These are phyloP conservation scores for Trichocomaceae sp. DNA, from an alignment of 2,329 filamentous ascomycete species.

Conservation along the genomic window DNA sequence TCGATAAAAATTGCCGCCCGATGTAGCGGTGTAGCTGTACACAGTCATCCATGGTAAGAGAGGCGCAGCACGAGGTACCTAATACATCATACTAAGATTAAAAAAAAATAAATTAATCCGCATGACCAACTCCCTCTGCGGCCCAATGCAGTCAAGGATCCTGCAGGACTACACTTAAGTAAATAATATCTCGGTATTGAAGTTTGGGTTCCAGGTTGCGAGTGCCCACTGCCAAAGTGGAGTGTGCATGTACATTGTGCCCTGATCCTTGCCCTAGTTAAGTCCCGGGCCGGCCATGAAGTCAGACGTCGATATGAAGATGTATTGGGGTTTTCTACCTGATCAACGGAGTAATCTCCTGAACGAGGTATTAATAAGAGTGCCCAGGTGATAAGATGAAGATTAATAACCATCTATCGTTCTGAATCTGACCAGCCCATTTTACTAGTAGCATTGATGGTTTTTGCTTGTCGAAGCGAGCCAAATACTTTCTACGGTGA, in stretches of 20 bases:
- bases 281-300: no score
- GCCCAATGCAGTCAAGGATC: slow-evolving; percentile 3
- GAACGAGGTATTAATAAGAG: neutral
- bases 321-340: neutral
- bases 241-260: neutral
- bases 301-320: neutral
- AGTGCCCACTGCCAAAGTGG: no score
- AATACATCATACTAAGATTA: neutral
- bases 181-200: no score
- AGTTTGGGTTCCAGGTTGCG: no score
- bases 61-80: neutral
- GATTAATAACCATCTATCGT: neutral
- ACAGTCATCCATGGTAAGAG: neutral
- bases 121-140: slow-evolving; percentile 13
- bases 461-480: neutral
- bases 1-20: neutral
- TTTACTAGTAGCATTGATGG: neutral
- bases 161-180: neutral
- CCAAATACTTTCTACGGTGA: neutral
- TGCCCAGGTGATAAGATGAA: no score
- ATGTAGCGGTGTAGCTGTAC: slow-evolving; percentile 12
- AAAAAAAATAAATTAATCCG: slow-evolving; percentile 5
- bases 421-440: neutral
- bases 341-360: neutral
- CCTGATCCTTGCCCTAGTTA: neutral